Conservation (phyloP, 164 flowering plant genomes). For the Litsea cubeba region DNA sequence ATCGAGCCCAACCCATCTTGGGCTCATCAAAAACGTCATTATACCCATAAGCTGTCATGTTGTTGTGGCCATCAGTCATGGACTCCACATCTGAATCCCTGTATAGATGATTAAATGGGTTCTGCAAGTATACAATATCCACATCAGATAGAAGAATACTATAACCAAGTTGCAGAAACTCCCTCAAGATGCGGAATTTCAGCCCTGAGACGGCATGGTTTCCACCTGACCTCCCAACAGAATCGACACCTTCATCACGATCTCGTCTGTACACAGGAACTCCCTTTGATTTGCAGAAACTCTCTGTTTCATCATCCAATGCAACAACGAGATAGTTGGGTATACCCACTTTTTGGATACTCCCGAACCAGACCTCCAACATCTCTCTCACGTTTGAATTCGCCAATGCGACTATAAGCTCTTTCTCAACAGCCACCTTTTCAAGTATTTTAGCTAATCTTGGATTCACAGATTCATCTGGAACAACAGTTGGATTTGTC, state of each 20-base stretch:
- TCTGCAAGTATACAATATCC: slow-evolving; percentile 83
- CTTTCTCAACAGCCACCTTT: slow-evolving; percentile 57
- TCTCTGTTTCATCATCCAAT: slow-evolving; percentile 52
- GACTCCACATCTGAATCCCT: slow-evolving; percentile 95
- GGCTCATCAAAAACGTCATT: slow-evolving; percentile 89
- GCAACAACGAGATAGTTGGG: slow-evolving; percentile 84
- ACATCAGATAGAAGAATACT: slow-evolving; percentile 79
- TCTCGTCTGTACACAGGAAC: slow-evolving; percentile 58
- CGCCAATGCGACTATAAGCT: slow-evolving; percentile 78
- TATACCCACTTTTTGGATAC: slow-evolving; percentile 72
- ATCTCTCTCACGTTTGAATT: slow-evolving; percentile 67
- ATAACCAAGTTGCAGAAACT: slow-evolving; percentile 90
- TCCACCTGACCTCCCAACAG: slow-evolving; percentile 56
- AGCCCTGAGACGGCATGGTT: slow-evolving; percentile 90
- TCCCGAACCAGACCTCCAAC: slow-evolving; percentile 81
- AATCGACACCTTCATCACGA: slow-evolving; percentile 58
- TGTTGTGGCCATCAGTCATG: slow-evolving; percentile 87
- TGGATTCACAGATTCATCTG: slow-evolving; percentile 82
- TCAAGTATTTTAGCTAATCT: slow-evolving; percentile 70
- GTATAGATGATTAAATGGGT: slow-evolving; percentile 77
- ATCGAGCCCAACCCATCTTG: slow-evolving; percentile 91
- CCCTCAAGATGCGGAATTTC: slow-evolving; percentile 84
- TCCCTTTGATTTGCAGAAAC: slow-evolving; percentile 37
- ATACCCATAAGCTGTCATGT: slow-evolving; percentile 91
- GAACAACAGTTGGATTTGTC: slow-evolving; percentile 69